Evolutionary conservation across 768 basidiomycete species (phyloP).

Genomic region (Mycena alexandri): DNA sequence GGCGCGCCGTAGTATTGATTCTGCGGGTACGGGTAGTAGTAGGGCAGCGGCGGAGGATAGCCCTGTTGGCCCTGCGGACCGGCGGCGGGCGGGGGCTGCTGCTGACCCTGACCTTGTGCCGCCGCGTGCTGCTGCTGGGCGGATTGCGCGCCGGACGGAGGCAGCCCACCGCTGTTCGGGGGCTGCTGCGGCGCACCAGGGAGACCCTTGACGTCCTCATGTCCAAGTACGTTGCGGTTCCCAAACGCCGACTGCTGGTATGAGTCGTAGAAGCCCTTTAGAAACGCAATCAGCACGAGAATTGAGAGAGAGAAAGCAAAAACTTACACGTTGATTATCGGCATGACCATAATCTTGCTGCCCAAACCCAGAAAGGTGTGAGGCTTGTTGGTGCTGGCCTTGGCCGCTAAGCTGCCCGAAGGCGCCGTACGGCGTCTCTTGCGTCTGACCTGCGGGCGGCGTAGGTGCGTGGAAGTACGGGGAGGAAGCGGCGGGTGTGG

Average conservation of each 20-base stretch:
- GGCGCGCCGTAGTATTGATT: slow-evolving; percentile 83
- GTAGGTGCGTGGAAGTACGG: slow-evolving; percentile 87
- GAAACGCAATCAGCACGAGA: slow-evolving; percentile 40
- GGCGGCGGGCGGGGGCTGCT: slow-evolving; percentile 69
- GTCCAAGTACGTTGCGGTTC: slow-evolving; percentile 72
- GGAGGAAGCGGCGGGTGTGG: slow-evolving; percentile 57
- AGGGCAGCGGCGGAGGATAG: slow-evolving; percentile 71
- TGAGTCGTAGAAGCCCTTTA: slow-evolving; percentile 82
- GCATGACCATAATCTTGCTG: slow-evolving; percentile 77
- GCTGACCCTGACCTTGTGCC: slow-evolving; percentile 62
- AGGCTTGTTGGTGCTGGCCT: slow-evolving; percentile 71
- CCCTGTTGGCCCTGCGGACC: slow-evolving; percentile 76
- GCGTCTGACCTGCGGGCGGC: slow-evolving; percentile 74
- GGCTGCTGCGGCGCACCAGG: slow-evolving; percentile 71
- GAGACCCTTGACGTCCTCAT: slow-evolving; percentile 83
- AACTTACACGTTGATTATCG: slow-evolving; percentile 74
- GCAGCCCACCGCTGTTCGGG: slow-evolving; percentile 58
- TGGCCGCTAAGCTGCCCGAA: slow-evolving; percentile 75
- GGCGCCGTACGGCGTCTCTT: slow-evolving; percentile 72
- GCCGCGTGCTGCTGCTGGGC: slow-evolving; percentile 68
- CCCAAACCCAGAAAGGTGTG: slow-evolving; percentile 68
- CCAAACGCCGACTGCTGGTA: slow-evolving; percentile 79
- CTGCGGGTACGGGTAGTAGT: slow-evolving; percentile 79
- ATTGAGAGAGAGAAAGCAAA: slow-evolving; percentile 13
- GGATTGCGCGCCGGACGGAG: slow-evolving; percentile 65